These are phyloP conservation scores for Poa annua DNA, from an alignment of 176 grass and related monocot genomes.

Conservation along the genomic window DNA sequence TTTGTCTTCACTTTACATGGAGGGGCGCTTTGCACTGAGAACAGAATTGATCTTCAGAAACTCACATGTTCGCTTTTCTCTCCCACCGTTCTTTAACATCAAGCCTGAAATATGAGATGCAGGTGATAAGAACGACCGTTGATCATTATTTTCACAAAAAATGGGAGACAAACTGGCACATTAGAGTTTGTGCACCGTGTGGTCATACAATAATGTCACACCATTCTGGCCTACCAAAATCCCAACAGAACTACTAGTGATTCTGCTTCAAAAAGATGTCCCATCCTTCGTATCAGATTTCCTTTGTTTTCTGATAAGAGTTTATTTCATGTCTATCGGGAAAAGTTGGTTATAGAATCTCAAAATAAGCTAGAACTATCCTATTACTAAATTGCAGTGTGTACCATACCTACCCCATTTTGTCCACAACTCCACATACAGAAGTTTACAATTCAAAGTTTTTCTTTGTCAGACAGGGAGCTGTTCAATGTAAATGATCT, in stretches of 20 bases:
- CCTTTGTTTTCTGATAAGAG: not conserved
- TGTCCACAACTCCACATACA: not conserved
- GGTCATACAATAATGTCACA: conserved; percentile 27
- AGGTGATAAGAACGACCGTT: not conserved
- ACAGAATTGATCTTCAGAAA: conserved; percentile 12
- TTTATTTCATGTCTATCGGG: conserved; percentile 1
- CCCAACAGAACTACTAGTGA: conserved; percentile 9
- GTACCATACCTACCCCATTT: not conserved
- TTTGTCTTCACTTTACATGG: not conserved
- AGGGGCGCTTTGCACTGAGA: conserved; percentile 5
- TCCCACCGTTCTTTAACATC: conserved; percentile 63
- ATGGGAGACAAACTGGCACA: not conserved
- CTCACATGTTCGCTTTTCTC: conserved; percentile 61
- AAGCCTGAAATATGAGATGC: conserved; percentile 39
- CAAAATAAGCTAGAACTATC: conserved; percentile 2
- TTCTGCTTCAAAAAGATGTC: conserved; percentile 7
- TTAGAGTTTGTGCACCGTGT: conserved; percentile 15
- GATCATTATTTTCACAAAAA: conserved; percentile 20
- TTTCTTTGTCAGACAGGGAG: conserved; percentile 6
- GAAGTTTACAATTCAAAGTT: conserved; percentile 18
- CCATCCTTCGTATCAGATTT: not conserved
- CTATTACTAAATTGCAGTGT: conserved; percentile 25
- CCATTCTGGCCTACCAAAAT: not conserved
- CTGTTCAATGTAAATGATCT: conserved; percentile 4
- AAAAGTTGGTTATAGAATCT: conserved; percentile 13